Evolutionary conservation across 768 basidiomycete species (phyloP).

Genomic region (Harrya chromipes): DNA sequence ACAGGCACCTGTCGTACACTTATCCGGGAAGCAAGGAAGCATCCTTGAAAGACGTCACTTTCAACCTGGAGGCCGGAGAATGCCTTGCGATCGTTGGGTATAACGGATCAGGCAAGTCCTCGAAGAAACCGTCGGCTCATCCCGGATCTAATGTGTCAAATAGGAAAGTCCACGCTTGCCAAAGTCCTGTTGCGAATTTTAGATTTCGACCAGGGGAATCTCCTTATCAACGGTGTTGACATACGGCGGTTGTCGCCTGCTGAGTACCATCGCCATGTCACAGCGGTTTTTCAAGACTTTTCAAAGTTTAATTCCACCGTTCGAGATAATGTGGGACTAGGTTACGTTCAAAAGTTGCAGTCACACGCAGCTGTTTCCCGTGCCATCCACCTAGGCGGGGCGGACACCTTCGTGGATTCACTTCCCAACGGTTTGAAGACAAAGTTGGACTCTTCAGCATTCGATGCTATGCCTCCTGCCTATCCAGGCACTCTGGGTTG

Average conservation of each 20-base stretch:
- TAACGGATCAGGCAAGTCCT: conserved; percentile 70
- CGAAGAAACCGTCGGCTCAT: conserved; percentile 6
- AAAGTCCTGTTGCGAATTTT: conserved; percentile 76
- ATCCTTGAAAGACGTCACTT: conserved; percentile 65
- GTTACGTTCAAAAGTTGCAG: conserved; percentile 62
- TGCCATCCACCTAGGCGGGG: conserved; percentile 73
- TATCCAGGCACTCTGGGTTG: conserved; percentile 28
- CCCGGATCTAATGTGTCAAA: conserved; percentile 10
- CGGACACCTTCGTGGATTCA: conserved; percentile 58
- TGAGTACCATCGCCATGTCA: conserved; percentile 71
- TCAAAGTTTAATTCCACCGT: conserved; percentile 76
- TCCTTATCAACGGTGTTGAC: conserved; percentile 69
- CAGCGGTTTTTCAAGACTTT: conserved; percentile 86
- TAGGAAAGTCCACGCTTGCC: conserved; percentile 86
- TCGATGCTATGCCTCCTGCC: conserved; percentile 43
- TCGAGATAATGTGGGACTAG: conserved; percentile 84
- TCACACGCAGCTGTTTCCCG: conserved; percentile 53
- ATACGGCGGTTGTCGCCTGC: conserved; percentile 60
- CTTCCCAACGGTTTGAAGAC: conserved; percentile 74
- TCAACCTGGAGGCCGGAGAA: conserved; percentile 71
- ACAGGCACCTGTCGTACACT: conserved; percentile 64
- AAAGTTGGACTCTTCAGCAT: conserved; percentile 61
- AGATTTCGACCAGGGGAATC: conserved; percentile 68
- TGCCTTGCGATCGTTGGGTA: conserved; percentile 82
- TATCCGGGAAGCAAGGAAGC: conserved; percentile 74